These are phyloP conservation scores for Gracilariopsis chorda DNA, from an alignment of 23 red algal species.

Conservation along the genomic window DNA sequence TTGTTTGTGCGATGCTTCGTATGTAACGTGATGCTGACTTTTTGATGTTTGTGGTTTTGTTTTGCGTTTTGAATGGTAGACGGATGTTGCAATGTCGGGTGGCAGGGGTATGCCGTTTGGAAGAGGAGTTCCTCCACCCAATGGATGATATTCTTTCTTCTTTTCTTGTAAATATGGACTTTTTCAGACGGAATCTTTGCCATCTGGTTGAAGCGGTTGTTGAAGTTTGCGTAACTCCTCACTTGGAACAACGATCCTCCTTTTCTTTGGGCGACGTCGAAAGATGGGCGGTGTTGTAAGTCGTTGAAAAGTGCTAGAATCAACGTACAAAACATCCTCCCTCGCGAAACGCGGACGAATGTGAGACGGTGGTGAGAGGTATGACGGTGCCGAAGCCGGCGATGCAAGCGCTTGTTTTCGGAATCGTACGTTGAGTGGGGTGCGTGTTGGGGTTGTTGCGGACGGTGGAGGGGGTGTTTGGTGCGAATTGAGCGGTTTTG, in stretches of 20 bases:
- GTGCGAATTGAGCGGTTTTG: background rate
- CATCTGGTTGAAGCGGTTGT: background rate
- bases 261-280: conserved; percentile 22
- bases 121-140: background rate
- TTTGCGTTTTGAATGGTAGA: background rate
- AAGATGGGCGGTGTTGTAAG: conserved; percentile 67
- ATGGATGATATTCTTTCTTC: background rate
- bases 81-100: background rate
- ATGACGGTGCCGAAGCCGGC: conserved; percentile 15
- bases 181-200: no score
- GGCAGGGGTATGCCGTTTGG: background rate
- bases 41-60: background rate
- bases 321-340: conserved; percentile 1
- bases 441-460: background rate
- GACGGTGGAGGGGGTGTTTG: background rate
- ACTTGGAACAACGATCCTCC: conserved; percentile 31
- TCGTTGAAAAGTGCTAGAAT: conserved; percentile 35
- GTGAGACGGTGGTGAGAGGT: background rate
- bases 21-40: background rate
- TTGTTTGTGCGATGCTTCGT: background rate
- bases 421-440: background rate
- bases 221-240: conserved; percentile 23
- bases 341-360: background rate
- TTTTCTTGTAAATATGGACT: background rate
- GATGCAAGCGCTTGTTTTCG: background rate